Evolutionary conservation across 164 flowering plant genomes (phyloP), one percentile per base, ranked within the genome.

Genomic region (Litsea cubeba): DNA sequence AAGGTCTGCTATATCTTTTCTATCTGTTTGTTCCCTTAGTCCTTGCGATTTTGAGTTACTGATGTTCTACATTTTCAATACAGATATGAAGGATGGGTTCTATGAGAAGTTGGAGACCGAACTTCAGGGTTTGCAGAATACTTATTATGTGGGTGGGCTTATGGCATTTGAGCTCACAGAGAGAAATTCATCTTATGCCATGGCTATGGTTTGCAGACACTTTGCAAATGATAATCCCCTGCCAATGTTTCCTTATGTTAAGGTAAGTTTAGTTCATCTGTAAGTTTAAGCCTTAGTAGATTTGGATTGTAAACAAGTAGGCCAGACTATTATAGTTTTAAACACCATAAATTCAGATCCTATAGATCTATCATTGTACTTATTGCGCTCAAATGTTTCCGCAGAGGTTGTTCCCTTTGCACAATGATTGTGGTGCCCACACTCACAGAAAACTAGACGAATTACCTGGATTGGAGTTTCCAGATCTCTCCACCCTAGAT

Each of bases 91-190:
- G 82, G 76, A 79, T 35, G 92, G 97, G 11, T 91, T 90, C 76
- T 90, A 87, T 77, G 89, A 88, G 15, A 84, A 78, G 74, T 62
- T 89, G 79, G 97, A 91, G 72, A 81, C 78, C 51, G 86, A 90
- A 77, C 88, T 91, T 66, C 97, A 91, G 78, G 94, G 94, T 22
- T 75, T 62, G 65, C 74, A 80, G 40, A 90, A 87, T 74, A 91
- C 97, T 70, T 90, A 84, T 78, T 90, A 88, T 75, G 86, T 86
- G 1, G 92, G 94, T 60, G 97, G 97, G 40, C 91, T 91, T 15
- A 81, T 85, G 88, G 94, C 93, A 50, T 91, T 91, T 79, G 97
- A 91, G 82, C 91, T 91, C 65, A 91, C 94, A 7, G 94, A 91
- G 80, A 88, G 97, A 74, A 91, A 90, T 81, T 85, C 97, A 71